Percentiles rank a stretch among this genome's conserved stretches.
phyloP scores from a whole-genome alignment of 108 stramenopile species.

The Schizochytrium sp. region DNA sequence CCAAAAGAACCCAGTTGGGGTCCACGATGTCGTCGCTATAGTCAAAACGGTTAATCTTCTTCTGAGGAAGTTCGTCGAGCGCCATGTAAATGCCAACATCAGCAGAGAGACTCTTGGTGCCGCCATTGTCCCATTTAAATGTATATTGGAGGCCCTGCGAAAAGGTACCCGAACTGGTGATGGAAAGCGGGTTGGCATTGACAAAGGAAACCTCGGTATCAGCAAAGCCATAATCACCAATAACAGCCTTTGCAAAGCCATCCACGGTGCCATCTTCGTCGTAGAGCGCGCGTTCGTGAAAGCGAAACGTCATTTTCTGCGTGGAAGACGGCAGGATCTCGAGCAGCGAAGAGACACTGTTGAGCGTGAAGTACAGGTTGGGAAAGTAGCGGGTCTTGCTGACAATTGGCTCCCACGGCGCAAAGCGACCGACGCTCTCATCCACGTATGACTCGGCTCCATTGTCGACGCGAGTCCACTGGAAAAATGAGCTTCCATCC shows the following conservation, averaged over 20 bases:
- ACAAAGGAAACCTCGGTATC: background rate
- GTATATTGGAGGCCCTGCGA: background rate
- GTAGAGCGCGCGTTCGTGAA: background rate
- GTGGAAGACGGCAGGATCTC: background rate
- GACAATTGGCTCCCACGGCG: background rate
- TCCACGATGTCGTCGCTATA: background rate
- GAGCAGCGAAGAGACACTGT: background rate
- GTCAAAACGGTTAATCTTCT: background rate
- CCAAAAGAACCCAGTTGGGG: background rate
- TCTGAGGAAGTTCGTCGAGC: background rate
- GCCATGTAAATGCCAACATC: background rate
- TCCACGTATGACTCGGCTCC: background rate
- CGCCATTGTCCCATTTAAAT: background rate
- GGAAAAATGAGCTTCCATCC: background rate
- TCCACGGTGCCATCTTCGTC: background rate
- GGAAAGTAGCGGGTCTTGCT: background rate
- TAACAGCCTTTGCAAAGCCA: background rate
- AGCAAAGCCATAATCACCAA: background rate
- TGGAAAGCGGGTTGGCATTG: background rate
- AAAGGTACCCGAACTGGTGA: background rate
- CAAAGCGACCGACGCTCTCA: background rate
- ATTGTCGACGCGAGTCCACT: background rate
- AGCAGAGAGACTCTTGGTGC: background rate
- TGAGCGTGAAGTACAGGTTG: background rate
- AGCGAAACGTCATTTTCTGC: background rate